Conservation (phyloP, 768 basidiomycete species). For the Dacryopinax spathularia region DNA sequence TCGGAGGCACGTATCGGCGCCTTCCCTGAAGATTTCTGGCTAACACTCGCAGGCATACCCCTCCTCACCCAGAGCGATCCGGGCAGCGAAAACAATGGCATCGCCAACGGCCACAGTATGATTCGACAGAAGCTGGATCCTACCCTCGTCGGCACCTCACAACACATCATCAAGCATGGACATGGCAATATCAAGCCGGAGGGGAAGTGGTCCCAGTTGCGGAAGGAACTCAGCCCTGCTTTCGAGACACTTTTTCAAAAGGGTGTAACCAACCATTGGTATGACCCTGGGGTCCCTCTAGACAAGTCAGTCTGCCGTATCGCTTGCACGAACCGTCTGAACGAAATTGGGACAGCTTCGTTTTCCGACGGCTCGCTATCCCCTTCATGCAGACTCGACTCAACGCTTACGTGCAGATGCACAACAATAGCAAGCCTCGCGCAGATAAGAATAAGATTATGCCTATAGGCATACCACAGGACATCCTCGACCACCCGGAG, state of each 20-base stretch:
- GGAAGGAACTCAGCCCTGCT: conserved; percentile 21
- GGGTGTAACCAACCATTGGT: conserved; percentile 18
- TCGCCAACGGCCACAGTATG: neutral
- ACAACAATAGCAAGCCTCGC: too few species aligned
- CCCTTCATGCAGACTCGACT: too few species aligned
- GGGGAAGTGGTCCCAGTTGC: conserved; percentile 10
- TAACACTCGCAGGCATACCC: neutral
- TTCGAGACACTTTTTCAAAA: conserved; percentile 26
- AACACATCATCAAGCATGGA: neutral
- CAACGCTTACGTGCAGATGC: too few species aligned
- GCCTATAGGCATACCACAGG: too few species aligned
- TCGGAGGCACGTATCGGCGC: neutral
- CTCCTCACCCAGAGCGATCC: neutral
- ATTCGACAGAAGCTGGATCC: neutral
- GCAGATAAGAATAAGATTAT: too few species aligned
- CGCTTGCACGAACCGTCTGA: too few species aligned
- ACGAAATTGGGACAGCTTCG: too few species aligned
- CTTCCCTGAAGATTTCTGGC: conserved; percentile 18
- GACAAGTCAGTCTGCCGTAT: neutral
- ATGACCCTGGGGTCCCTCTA: neutral
- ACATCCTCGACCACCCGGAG: too few species aligned
- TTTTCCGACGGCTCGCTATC: too few species aligned
- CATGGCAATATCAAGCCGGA: neutral
- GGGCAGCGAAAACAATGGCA: neutral
- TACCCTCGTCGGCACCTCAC: neutral